Percentiles rank a stretch among this genome's conserved stretches.
Evolutionary conservation across 352 stramenopile genomes (phyloP).

Genomic region (Blastocystis sp.): DNA sequence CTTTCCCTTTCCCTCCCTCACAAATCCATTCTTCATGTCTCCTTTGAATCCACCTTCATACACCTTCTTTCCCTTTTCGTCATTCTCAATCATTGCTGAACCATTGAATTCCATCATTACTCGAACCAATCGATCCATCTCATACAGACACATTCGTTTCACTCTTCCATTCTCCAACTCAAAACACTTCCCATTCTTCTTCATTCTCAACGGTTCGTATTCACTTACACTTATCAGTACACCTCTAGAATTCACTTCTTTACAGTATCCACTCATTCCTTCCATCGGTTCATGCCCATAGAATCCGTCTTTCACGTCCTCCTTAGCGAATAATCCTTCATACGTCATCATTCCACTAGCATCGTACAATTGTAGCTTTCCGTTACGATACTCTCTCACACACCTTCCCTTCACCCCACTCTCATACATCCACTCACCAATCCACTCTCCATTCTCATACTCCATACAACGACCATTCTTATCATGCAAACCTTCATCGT

Average conservation of each 20-base stretch:
- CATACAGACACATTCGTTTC: no score
- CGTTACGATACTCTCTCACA: neutral
- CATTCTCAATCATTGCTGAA: no score
- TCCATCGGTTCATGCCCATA: no score
- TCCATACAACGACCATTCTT: neutral
- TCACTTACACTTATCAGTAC: neutral
- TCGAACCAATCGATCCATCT: no score
- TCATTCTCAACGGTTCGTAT: neutral
- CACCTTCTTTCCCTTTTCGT: no score
- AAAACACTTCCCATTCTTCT: no score
- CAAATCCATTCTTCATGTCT: no score
- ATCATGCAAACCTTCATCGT: no score
- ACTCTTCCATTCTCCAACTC: no score
- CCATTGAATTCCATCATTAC: no score
- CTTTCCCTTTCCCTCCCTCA: neutral
- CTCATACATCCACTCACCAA: neutral
- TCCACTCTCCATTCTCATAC: neutral
- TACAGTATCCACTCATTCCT: neutral
- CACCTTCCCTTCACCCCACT: neutral
- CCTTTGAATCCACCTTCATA: no score
- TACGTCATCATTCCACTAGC: neutral
- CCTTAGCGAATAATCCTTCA: neutral
- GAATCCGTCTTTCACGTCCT: no score
- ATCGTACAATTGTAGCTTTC: neutral
- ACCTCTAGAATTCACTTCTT: neutral